Conservation (phyloP, 768 basidiomycete genomes). For the Boletus sp. region DNA sequence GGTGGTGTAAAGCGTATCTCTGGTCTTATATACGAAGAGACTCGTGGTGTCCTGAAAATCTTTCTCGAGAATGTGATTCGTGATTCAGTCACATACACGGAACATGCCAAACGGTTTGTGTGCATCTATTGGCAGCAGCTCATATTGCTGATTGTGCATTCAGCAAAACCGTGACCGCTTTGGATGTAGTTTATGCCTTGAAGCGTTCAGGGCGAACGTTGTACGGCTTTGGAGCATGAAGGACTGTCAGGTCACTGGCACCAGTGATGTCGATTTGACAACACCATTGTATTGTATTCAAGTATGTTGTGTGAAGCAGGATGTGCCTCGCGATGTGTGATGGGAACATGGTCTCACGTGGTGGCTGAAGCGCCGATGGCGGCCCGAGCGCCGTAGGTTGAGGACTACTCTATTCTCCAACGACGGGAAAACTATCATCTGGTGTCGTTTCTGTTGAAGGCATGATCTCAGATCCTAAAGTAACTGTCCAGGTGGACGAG, state of each 20-base stretch:
- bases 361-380: neutral
- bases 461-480: conserved; percentile 23
- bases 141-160: conserved; percentile 2
- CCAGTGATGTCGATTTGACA: neutral
- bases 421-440: neutral
- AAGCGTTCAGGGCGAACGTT: conserved; percentile 74
- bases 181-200: conserved; percentile 79
- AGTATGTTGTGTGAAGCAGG: neutral
- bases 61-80: conserved; percentile 82
- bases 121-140: neutral
- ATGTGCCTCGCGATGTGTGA: neutral
- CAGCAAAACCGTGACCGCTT: conserved; percentile 74
- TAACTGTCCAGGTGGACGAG: conserved; percentile 13
- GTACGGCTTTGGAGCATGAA: conserved; percentile 74
- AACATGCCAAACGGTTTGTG: conserved; percentile 74
- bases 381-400: no score
- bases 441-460: neutral
- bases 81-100: conserved; percentile 89
- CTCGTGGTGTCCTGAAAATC: conserved; percentile 87
- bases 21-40: conserved; percentile 85
- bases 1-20: conserved; percentile 90
- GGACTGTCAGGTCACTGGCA: neutral
- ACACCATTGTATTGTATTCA: conserved; percentile 8
- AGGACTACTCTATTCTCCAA: neutral
- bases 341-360: neutral